Conservation (phyloP, 2,329 filamentous ascomycete species). For the Podosphaera aphanis region DNA sequence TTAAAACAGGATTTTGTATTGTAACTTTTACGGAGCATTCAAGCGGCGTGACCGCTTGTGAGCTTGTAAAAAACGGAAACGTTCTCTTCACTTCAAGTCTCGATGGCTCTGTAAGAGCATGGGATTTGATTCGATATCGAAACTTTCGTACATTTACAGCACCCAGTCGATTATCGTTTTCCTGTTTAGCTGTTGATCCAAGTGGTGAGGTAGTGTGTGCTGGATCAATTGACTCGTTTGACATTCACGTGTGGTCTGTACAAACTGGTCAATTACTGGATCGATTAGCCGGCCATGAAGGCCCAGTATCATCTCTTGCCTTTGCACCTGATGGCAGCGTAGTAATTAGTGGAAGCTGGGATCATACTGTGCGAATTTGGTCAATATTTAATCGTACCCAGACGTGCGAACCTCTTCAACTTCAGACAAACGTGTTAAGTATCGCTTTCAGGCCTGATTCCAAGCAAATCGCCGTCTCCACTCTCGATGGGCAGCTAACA, state of each 20-base stretch:
- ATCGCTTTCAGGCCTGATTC: conserved; percentile 79
- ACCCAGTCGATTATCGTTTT: conserved; percentile 74
- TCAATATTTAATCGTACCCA: conserved; percentile 85
- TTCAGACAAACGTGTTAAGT: conserved; percentile 74
- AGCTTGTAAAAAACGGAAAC: conserved; percentile 86
- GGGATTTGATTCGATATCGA: conserved; percentile 86
- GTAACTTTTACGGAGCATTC: conserved; percentile 96
- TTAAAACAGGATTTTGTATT: conserved; percentile 87
- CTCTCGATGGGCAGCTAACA: conserved; percentile 74
- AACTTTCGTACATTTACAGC: conserved; percentile 97
- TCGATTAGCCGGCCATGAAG: conserved; percentile 75
- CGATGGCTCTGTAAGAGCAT: conserved; percentile 82
- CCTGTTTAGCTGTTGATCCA: conserved; percentile 84
- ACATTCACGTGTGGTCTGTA: conserved; percentile 95
- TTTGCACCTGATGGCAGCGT: conserved; percentile 72
- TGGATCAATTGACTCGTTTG: conserved; percentile 84
- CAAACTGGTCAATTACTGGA: conserved; percentile 92
- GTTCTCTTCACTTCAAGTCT: conserved; percentile 88
- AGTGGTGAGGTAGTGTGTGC: conserved; percentile 92
- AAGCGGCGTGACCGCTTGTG: conserved; percentile 77
- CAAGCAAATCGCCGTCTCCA: conserved; percentile 73
- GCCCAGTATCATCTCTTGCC: conserved; percentile 66
- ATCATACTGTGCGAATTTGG: conserved; percentile 87
- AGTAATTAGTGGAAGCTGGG: conserved; percentile 86
- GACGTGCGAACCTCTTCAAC: conserved; percentile 77